These are phyloP conservation scores for Teunomyces tritomae DNA, from an alignment of 805 yeast species.

Conservation along the genomic window DNA sequence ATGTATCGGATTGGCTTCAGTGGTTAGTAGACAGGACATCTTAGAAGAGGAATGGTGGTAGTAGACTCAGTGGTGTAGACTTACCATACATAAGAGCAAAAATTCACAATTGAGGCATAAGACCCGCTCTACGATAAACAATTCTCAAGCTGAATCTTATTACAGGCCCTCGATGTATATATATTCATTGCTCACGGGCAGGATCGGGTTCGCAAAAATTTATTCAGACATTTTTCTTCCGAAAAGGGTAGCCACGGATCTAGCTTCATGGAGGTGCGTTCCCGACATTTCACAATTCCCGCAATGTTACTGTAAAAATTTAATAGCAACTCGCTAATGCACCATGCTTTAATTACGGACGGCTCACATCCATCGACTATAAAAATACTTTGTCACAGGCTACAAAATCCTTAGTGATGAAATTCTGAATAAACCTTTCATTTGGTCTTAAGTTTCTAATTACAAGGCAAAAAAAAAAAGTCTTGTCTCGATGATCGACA, in stretches of 20 bases:
- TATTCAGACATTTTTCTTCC: constrained; percentile 3
- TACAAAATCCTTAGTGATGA: too few species aligned
- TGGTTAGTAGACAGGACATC: background rate
- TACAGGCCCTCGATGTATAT: background rate
- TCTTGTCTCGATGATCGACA: background rate
- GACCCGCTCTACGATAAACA: background rate
- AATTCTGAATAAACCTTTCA: too few species aligned
- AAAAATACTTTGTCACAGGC: too few species aligned
- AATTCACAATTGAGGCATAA: background rate
- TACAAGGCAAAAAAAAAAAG: too few species aligned
- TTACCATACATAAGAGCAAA: constrained; percentile 2
- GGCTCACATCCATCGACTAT: background rate
- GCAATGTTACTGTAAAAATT: background rate
- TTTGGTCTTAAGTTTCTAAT: too few species aligned
- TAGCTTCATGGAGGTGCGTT: background rate
- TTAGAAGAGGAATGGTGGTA: too few species aligned
- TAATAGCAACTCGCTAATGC: background rate
- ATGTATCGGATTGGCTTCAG: constrained; percentile 1
- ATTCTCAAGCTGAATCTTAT: background rate
- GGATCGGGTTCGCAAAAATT: constrained; percentile 3
- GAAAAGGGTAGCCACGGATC: constrained; percentile 3
- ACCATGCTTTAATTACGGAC: background rate
- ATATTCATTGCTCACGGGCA: constrained; percentile 3
- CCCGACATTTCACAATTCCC: background rate
- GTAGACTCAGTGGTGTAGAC: background rate